Base-by-base conservation (phyloP, 371 early-diverging fungal species). In the Syncephalis plumigaleata region DNA sequence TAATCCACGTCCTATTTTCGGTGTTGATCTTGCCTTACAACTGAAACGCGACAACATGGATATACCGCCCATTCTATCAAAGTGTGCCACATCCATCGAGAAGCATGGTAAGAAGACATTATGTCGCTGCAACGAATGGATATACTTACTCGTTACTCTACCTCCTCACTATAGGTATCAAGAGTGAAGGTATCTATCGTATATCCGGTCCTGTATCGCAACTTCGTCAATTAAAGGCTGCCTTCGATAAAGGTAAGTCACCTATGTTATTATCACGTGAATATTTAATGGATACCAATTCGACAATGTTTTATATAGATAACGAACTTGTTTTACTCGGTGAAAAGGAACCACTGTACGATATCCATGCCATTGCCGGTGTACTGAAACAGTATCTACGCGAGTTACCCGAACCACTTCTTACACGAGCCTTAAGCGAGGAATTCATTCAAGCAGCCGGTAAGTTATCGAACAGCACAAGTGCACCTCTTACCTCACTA, bases 351-450 rank as follows among this genome's bases (percentile, higher is more conserved):
- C 62, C 64, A 46, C 59, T 65, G 17, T 65, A 70, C 3, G 88
- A 89, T 52, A 74, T 91, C 47, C 81, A 84, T 58, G 79, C 73
- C 45, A 66, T 89, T 9, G 65, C 89, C 24, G 75, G 87, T 44
- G 77, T 83, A n/a, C 65, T 94, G 25, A 92, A 94, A 53, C 65
- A 86, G 23, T 94, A 79, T 69, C 81, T 94, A 59, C 74, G 93
- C 18, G 90, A 91, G 55, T 62, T 94, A 16, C 90, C 92, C 9
- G 85, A 87, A 40, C 79, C 88, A 1, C 62, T 91, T 1, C 63
- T 94, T 44, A 81, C 91, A 13, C 56, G 64, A 31, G 45, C 55
- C 13, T 54, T 71, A 43, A 81, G 78, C 56, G 64, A 70, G 8
- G 60, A 70, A 17, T 73, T 91, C 42, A 57, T 82, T 37, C 68